Evolutionary conservation across 202 grass and related monocot genomes (phyloP).

Genomic region (Carex arenaria): DNA sequence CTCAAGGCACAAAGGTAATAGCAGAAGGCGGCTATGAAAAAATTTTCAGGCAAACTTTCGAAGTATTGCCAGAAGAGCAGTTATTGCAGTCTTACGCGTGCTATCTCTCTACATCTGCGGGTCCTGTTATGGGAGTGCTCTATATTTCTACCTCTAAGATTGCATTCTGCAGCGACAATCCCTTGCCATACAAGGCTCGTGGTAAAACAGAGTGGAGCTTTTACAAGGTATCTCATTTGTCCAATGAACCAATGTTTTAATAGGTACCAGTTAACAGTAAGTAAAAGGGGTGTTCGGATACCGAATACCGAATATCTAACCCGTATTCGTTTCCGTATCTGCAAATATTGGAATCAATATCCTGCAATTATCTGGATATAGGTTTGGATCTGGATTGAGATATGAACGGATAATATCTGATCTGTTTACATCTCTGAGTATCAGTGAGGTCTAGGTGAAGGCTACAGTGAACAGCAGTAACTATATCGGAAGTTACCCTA

Average conservation of each 20-base stretch:
- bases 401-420: too few species aligned
- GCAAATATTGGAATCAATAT: too few species aligned
- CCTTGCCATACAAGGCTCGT: constrained; percentile 84
- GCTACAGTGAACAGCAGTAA: neutral
- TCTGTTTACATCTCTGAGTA: too few species aligned
- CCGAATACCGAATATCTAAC: too few species aligned
- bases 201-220: constrained; percentile 97
- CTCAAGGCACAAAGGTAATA: constrained; percentile 98
- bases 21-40: constrained; percentile 98
- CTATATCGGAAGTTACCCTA: neutral
- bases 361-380: too few species aligned
- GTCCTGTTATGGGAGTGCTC: constrained; percentile 96
- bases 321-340: too few species aligned
- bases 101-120: constrained; percentile 95
- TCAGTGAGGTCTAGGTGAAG: neutral
- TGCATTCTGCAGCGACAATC: constrained; percentile 95
- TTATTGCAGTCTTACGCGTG: constrained; percentile 81
- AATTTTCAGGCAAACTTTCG: constrained; percentile 94
- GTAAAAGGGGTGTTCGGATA: neutral
- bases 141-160: constrained; percentile 97
- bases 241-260: neutral
- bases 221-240: constrained; percentile 60
- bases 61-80: constrained; percentile 72
- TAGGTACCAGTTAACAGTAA: neutral
- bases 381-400: too few species aligned